Evolutionary conservation across 768 basidiomycete species (phyloP).

Genomic region (Xerocomus potaroensis): DNA sequence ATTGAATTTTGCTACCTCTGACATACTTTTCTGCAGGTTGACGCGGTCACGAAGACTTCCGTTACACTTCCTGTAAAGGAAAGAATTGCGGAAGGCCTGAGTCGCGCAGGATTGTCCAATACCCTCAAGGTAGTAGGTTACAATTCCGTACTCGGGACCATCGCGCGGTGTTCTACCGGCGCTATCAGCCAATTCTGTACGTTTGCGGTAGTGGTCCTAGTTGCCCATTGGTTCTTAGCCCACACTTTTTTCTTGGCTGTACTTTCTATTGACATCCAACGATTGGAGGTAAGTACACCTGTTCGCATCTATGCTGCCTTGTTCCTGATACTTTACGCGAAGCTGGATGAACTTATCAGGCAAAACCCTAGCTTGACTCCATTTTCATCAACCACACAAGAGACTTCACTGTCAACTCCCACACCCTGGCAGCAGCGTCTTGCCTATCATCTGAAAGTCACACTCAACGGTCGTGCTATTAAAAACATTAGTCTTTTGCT

Average conservation of each 20-base stretch:
- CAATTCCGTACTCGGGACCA: slow-evolving; percentile 71
- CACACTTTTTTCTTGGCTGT: slow-evolving; percentile 96
- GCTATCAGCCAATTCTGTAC: slow-evolving; percentile 90
- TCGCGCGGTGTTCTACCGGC: slow-evolving; percentile 69
- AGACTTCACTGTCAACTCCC: slow-evolving; percentile 19
- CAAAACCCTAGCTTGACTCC: slow-evolving; percentile 62
- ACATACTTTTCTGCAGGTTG: slow-evolving; percentile 51
- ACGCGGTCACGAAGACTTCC: slow-evolving; percentile 79
- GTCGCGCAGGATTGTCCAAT: slow-evolving; percentile 84
- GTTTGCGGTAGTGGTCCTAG: slow-evolving; percentile 90
- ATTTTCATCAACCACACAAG: slow-evolving; percentile 27
- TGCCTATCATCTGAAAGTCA: slow-evolving; percentile 31
- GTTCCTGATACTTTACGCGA: slow-evolving; percentile 11
- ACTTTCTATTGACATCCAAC: slow-evolving; percentile 91
- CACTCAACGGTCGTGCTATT: slow-evolving; percentile 62
- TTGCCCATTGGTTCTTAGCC: slow-evolving; percentile 96
- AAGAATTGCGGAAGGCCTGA: slow-evolving; percentile 88
- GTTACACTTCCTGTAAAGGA: slow-evolving; percentile 88
- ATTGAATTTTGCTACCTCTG: slow-evolving; percentile 21
- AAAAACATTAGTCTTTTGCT: slow-evolving; percentile 80
- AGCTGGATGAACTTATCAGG: slow-evolving; percentile 83
- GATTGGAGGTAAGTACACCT: slow-evolving; percentile 63
- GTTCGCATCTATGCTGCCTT: not conserved
- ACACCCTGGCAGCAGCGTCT: slow-evolving; percentile 32
- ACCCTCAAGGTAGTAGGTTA: slow-evolving; percentile 89